These are phyloP conservation scores for Paragyromitra xinjiangensis DNA, from an alignment of 495 filamentous ascomycete genomes.

Conservation along the genomic window DNA sequence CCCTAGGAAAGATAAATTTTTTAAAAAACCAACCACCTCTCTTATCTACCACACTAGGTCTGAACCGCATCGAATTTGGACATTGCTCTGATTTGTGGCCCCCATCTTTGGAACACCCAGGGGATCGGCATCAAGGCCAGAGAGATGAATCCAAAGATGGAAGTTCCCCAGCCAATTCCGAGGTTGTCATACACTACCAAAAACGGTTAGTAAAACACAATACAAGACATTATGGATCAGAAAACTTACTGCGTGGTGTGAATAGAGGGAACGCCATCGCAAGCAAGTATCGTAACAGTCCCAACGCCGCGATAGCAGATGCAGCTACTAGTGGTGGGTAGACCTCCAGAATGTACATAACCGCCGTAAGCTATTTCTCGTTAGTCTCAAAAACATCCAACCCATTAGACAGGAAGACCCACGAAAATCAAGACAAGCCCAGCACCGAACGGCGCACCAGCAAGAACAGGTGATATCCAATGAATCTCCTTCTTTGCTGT, in stretches of 20 bases:
- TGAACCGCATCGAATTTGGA: conserved; percentile 61
- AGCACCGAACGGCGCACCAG: conserved; percentile 69
- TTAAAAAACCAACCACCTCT: neutral
- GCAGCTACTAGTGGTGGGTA: conserved; percentile 61
- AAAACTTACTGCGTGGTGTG: conserved; percentile 65
- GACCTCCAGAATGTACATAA: conserved; percentile 58
- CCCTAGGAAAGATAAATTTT: neutral
- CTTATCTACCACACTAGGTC: conserved; percentile 3
- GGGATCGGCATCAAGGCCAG: conserved; percentile 68
- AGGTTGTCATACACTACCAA: conserved; percentile 66
- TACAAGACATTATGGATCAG: conserved; percentile 3
- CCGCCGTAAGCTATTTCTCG: conserved; percentile 49
- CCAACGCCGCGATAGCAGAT: conserved; percentile 70
- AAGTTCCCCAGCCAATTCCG: conserved; percentile 69
- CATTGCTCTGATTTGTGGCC: conserved; percentile 61
- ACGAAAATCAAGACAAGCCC: conserved; percentile 57
- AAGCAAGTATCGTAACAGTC: conserved; percentile 69
- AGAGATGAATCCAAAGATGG: conserved; percentile 68
- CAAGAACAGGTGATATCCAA: conserved; percentile 62
- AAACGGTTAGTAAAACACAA: conserved; percentile 21
- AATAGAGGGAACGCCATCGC: conserved; percentile 74
- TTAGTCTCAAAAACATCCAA: conserved; percentile 26
- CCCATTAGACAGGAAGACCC: conserved; percentile 9
- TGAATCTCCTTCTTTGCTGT: conserved; percentile 59
- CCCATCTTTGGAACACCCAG: conserved; percentile 65